phyloP scores from a whole-genome alignment of 805 yeast genomes.

The Nakazawaea populi region DNA sequence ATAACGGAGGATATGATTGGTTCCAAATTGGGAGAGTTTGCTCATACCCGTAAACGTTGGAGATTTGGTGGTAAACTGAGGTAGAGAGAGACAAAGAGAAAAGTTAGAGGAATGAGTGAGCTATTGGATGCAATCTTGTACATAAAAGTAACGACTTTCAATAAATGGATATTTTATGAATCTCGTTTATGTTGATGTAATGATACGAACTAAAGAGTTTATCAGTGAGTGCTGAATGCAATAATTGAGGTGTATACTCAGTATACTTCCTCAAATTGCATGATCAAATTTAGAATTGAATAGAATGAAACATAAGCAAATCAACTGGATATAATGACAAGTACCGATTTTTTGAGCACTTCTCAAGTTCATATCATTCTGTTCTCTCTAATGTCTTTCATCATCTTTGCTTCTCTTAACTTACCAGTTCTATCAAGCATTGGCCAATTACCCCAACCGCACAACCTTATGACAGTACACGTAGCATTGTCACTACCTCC shows the following conservation, averaged over 20 bases:
- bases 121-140: not conserved
- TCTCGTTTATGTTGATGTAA: too few species aligned
- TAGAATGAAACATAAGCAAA: too few species aligned
- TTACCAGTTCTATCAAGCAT: slow-evolving; percentile 76
- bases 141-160: not conserved
- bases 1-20: slow-evolving; percentile 97
- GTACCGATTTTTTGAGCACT: not conserved
- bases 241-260: not conserved
- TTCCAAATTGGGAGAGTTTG: slow-evolving; percentile 89
- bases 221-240: too few species aligned
- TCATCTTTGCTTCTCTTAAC: slow-evolving; percentile 60
- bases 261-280: not conserved
- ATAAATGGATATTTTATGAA: too few species aligned
- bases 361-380: slow-evolving; percentile 1
- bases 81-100: not conserved
- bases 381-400: slow-evolving; percentile 18
- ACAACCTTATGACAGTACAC: slow-evolving; percentile 69
- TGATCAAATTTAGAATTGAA: not conserved
- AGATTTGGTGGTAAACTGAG: slow-evolving; percentile 45
- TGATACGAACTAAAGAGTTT: too few species aligned
- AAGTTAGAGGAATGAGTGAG: not conserved
- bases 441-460: slow-evolving; percentile 97
- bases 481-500: slow-evolving; percentile 98
- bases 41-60: slow-evolving; percentile 87
- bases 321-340: too few species aligned